Conservation (phyloP, 768 basidiomycete species). For the Porpolomopsis calyptriformis region DNA sequence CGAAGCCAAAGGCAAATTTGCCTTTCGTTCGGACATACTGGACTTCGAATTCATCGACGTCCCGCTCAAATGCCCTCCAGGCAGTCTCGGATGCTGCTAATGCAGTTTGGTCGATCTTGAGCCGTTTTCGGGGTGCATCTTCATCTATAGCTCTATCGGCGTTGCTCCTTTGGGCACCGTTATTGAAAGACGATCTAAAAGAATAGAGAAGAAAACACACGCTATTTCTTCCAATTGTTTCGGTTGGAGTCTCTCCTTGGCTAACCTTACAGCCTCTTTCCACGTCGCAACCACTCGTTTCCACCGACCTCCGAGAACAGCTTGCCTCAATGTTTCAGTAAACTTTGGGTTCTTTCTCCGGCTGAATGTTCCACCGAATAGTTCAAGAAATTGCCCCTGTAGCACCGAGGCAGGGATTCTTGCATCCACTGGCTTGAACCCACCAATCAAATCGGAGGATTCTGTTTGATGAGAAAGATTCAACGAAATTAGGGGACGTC, state of each 20-base stretch:
- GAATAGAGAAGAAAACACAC: constrained; percentile 5
- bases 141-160: neutral
- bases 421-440: constrained; percentile 92
- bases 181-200: neutral
- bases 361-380: constrained; percentile 85
- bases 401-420: constrained; percentile 62
- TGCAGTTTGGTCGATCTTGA: constrained; percentile 41
- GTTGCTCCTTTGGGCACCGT: neutral
- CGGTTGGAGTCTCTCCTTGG: constrained; percentile 47
- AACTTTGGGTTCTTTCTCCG: constrained; percentile 82
- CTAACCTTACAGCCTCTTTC: constrained; percentile 65
- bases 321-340: constrained; percentile 70
- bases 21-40: constrained; percentile 83
- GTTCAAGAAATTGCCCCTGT: constrained; percentile 61
- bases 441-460: constrained; percentile 86
- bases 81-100: constrained; percentile 34
- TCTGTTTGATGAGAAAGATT: constrained; percentile 97
- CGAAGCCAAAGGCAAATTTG: constrained; percentile 88
- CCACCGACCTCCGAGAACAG: constrained; percentile 79
- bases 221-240: constrained; percentile 14
- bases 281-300: constrained; percentile 72
- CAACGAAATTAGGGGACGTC: constrained; percentile 69
- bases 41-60: constrained; percentile 72
- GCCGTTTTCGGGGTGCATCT: constrained; percentile 52
- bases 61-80: constrained; percentile 61